These are phyloP conservation scores for Kickxella alabastrina DNA, from an alignment of 192 early-diverging fungal genomes.

Conservation along the genomic window DNA sequence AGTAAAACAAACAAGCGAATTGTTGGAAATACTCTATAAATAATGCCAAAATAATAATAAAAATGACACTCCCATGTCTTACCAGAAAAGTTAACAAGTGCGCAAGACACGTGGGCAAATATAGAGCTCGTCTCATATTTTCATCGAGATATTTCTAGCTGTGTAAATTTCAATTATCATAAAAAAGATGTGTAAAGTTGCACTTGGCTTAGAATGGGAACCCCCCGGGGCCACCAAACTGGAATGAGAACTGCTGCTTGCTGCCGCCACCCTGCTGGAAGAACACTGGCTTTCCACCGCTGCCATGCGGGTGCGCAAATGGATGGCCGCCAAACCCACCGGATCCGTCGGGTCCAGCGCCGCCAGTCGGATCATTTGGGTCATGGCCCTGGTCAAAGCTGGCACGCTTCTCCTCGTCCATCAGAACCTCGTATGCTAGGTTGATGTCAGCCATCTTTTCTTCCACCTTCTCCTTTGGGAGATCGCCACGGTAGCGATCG, in stretches of 20 bases:
- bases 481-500: conserved; percentile 73
- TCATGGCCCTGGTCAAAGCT: conserved; percentile 75
- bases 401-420: conserved; percentile 59
- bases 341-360: conserved; percentile 28
- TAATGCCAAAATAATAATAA: too few relatives aligned
- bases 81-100: too few relatives aligned
- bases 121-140: too few relatives aligned
- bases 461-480: conserved; percentile 70
- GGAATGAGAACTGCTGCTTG: conserved; percentile 40
- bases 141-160: too few relatives aligned
- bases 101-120: too few relatives aligned
- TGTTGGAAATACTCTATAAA: too few relatives aligned
- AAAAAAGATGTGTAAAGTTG: conserved; percentile 1
- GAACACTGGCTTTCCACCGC: conserved; percentile 48
- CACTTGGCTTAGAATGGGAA: conserved; percentile 41
- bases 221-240: conserved; percentile 48
- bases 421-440: conserved; percentile 85
- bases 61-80: too few relatives aligned
- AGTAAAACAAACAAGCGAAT: too few relatives aligned
- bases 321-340: conserved; percentile 32
- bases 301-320: conserved; percentile 56
- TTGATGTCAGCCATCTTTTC: conserved; percentile 93
- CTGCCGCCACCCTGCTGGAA: conserved; percentile 54
- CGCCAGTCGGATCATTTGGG: conserved; percentile 67
- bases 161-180: too few relatives aligned